Evolutionary conservation across 1,284 basidiomycete species (phyloP).

Genomic region (Sporisorium reilianum): DNA sequence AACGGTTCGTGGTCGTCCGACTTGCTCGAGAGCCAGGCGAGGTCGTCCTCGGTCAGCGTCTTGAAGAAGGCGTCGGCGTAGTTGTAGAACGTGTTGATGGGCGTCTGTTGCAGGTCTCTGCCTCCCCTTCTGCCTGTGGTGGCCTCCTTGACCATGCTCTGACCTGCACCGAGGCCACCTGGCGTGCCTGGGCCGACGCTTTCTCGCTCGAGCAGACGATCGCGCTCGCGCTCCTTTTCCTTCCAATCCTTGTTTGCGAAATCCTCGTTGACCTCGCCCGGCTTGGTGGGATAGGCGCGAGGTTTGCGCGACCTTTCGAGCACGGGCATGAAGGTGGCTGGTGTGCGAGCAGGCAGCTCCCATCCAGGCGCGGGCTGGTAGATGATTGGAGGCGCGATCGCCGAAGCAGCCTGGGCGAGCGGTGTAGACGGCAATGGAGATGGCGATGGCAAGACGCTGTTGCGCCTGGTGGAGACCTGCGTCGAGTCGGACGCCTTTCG

Average conservation of each 20-base stretch:
- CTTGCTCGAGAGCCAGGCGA: constrained; percentile 69
- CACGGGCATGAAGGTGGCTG: constrained; percentile 54
- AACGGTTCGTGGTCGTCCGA: constrained; percentile 86
- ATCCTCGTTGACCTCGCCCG: constrained; percentile 62
- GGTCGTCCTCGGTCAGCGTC: constrained; percentile 67
- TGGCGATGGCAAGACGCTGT: constrained; percentile 47
- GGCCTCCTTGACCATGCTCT: constrained; percentile 52
- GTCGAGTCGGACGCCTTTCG: constrained; percentile 39
- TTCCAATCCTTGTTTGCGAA: constrained; percentile 66
- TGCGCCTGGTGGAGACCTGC: constrained; percentile 41
- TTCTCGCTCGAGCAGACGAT: constrained; percentile 51
- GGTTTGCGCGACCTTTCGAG: constrained; percentile 45
- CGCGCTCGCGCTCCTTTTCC: constrained; percentile 61
- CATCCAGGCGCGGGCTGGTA: constrained; percentile 53
- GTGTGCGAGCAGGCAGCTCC: constrained; percentile 57
- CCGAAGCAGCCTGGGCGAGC: constrained; percentile 12
- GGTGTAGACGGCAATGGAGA: constrained; percentile 48
- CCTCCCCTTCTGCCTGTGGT: constrained; percentile 51
- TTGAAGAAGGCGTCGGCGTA: constrained; percentile 67
- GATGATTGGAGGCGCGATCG: constrained; percentile 14
- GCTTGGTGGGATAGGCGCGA: constrained; percentile 58
- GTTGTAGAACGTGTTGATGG: constrained; percentile 64
- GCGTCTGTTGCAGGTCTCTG: constrained; percentile 62
- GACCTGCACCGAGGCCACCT: constrained; percentile 42
- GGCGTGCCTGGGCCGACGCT: constrained; percentile 52